Percentiles rank a stretch among this genome's conserved stretches.
Evolutionary conservation across 2,329 filamentous ascomycete species (phyloP).

Genomic region (Colletotrichum tofieldiae): DNA sequence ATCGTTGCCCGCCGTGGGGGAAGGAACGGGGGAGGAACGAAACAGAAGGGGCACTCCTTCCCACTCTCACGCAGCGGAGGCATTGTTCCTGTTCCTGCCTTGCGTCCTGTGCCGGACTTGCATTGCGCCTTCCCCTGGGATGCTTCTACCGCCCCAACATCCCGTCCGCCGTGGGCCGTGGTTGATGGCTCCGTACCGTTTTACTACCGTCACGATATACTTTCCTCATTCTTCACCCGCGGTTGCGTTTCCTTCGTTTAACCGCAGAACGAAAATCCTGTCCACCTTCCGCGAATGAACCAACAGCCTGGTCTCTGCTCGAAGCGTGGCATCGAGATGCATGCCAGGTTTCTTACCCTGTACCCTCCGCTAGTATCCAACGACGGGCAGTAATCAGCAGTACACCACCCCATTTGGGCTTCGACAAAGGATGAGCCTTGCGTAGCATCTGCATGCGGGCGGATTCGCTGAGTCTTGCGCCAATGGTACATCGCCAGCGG

Average conservation of each 20-base stretch:
- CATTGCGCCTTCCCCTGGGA: neutral
- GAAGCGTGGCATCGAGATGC: neutral
- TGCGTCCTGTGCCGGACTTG: neutral
- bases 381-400: neutral
- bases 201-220: neutral
- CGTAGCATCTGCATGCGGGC: neutral
- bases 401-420: neutral
- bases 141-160: neutral
- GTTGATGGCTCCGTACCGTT: neutral
- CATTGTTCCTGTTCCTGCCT: neutral
- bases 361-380: neutral
- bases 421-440: neutral
- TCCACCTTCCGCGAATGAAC: no score
- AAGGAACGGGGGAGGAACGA: neutral
- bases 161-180: neutral
- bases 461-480: neutral
- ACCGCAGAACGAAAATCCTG: neutral
- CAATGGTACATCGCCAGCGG: neutral
- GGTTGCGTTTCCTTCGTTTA: neutral
- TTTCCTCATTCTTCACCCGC: neutral
- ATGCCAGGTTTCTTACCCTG: neutral
- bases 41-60: neutral
- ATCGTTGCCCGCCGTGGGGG: no score
- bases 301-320: neutral
- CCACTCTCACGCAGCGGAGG: no score